Evolutionary conservation across 2,329 filamentous ascomycete genomes (phyloP), one percentile per base, ranked within the genome.

Genomic region (Aspergillus sp.): DNA sequence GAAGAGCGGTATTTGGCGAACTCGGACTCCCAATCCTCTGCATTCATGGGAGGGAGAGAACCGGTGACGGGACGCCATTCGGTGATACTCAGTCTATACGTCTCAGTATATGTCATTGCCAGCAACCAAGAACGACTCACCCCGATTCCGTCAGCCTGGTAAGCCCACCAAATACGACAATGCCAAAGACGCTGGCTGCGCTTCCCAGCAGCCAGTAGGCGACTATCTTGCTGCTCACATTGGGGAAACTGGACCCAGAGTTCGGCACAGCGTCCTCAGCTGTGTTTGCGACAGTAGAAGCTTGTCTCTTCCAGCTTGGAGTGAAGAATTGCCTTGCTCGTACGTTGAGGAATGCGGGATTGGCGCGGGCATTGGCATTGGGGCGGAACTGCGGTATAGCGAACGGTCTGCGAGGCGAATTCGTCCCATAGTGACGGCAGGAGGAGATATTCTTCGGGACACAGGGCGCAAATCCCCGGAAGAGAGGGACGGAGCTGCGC

Each of bases 21-120:
- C 53, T 96, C 91, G 43, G 79, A 78, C 48, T 94, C 80, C 91
- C 91, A 98, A 54, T 89, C 83, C 37, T 72, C 78, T 15, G 72
- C 63, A 49, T 76, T 82, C 60, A 83, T 74, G 24, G 91, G 91
- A 22, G 86, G 88, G 24, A 93, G 67, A 11, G 86, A 88, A 46
- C 91, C 91, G 7, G 91, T 96, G 26, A 98, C 88, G 30, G 91
- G 91, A 47, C 80, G 81, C 91, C 91, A 98, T 82, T 98, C 91
- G 42, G 91, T 98, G 51, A 98, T 98, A 58, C 88, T 95, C 45
- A 98, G 72, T 28, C 89, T 93, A 45, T 41, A 36, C 33, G 12
- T 26, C 13, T 16, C 27, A 25, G 30, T 29, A 15, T 34, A 26
- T 35, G 33, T 45, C n/a, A n/a, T n/a, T n/a, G n/a, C n/a, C n/a